These are phyloP conservation scores for Zelopaecilomyces penicillatus DNA, from an alignment of 2,329 filamentous ascomycete species.

Conservation along the genomic window DNA sequence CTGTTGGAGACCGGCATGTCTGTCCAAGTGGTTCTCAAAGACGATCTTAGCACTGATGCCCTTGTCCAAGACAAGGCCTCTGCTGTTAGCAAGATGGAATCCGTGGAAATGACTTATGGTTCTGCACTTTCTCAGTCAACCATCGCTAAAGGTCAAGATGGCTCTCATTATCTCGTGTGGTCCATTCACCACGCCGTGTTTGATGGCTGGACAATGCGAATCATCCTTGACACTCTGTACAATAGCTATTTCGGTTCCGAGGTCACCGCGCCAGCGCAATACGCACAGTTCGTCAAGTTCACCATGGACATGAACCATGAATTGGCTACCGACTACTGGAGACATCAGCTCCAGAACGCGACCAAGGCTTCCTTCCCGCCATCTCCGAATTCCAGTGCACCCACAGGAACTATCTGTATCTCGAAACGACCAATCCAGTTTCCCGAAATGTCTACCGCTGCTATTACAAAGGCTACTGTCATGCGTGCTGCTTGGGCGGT, in stretches of 20 bases:
- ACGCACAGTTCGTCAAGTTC: slow-evolving; percentile 7
- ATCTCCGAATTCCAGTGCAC: background rate
- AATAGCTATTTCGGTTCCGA: background rate
- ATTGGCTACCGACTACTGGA: slow-evolving; percentile 4
- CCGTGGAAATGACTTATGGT: slow-evolving; percentile 4
- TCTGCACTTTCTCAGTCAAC: slow-evolving; percentile 6
- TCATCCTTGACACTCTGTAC: slow-evolving; percentile 6
- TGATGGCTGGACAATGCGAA: slow-evolving; percentile 11
- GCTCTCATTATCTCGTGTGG: slow-evolving; percentile 9
- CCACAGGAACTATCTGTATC: no score
- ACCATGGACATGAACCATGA: slow-evolving; percentile 1
- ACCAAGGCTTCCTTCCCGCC: slow-evolving; percentile 6
- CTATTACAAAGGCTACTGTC: slow-evolving; percentile 3
- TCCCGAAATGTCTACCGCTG: background rate
- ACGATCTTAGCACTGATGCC: slow-evolving; percentile 5
- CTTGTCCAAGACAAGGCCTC: background rate
- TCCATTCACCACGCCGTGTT: slow-evolving; percentile 13
- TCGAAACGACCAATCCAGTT: no score
- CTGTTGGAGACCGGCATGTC: slow-evolving; percentile 6
- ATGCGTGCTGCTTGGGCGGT: slow-evolving; percentile 6
- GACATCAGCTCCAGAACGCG: slow-evolving; percentile 1
- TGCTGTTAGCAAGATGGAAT: background rate
- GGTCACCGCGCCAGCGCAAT: background rate
- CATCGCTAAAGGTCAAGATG: slow-evolving; percentile 1
- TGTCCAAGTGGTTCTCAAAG: slow-evolving; percentile 9